Evolutionary conservation across 805 yeast genomes (phyloP), one percentile per base, ranked within the genome.

Genomic region (Metschnikowia matae): DNA sequence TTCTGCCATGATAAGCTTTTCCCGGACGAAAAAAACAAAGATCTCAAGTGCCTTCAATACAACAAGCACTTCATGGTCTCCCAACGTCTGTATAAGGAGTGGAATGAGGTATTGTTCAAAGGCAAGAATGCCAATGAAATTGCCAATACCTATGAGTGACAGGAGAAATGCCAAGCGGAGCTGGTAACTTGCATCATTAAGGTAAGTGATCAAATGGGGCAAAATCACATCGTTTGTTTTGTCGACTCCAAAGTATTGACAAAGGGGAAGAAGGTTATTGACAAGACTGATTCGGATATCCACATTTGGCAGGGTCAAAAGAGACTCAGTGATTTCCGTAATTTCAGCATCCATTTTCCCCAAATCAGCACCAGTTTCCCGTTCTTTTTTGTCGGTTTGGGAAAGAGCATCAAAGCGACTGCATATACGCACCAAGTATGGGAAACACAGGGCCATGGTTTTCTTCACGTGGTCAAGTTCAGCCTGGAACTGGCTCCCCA

Each of bases 51-150:
- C 92, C 48, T 81, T 79, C 4, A 87, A 75, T 0, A 87, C 87
- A 3, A 92, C 92, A 38, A 84, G 70, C 58, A 88, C 96, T 60
- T 92, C 96, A 0, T 85, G 80, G 64, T 91, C 98, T 4, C 84
- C 79, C 26, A 91, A 67, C 0, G 96, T 85, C 63, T 94, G 98
- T 1, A 87, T 74, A 53, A 94, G 69, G 18, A 94, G 68, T 0
- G 99, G 99, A 26, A 90, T 69, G 17, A 94, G 81, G 61, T 91
- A 94, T 57, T 89, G 96, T 58, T 92, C 96, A 49, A 94, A 72
- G 36, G 94, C 81, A 0, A 87, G 75, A 0, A 84, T 81, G 0
- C 99, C 99, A 14, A 91, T 82, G 62, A 82, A 85, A 3, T 90
- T 81, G 0, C 96, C 86, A 8, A 94, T 73, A 0, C 85, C 82